These are phyloP conservation scores for Botryotinia calthae DNA, from an alignment of 2,329 filamentous ascomycete genomes.

Conservation along the genomic window DNA sequence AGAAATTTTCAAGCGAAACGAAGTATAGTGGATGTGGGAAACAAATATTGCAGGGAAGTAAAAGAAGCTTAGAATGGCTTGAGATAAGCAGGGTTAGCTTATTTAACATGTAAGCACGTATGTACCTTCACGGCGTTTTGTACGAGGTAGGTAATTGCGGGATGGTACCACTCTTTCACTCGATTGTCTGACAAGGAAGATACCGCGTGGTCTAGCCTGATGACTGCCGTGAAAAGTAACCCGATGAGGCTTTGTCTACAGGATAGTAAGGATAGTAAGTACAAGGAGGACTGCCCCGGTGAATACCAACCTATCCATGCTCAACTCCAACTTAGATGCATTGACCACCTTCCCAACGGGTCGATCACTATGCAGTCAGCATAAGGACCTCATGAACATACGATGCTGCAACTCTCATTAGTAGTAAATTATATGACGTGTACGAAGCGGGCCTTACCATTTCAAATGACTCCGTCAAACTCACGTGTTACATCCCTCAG, in stretches of 20 bases:
- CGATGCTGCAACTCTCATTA: slow-evolving; percentile 18
- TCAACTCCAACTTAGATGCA: slow-evolving; percentile 24
- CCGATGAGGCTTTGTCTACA: slow-evolving; percentile 26
- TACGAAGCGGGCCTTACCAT: not conserved
- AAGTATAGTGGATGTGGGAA: not conserved
- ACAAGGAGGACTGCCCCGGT: slow-evolving; percentile 23
- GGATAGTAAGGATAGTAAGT: slow-evolving; percentile 26
- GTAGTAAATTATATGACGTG: slow-evolving; percentile 19
- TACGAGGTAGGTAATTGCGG: slow-evolving; percentile 17
- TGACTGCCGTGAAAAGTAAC: slow-evolving; percentile 25
- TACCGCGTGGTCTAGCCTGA: slow-evolving; percentile 25
- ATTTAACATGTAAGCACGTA: slow-evolving; percentile 10
- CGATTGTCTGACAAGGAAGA: slow-evolving; percentile 12
- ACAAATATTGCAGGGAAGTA: slow-evolving; percentile 12
- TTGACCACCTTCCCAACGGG: slow-evolving; percentile 20
- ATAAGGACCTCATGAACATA: slow-evolving; percentile 22
- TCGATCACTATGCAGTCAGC: slow-evolving; percentile 21
- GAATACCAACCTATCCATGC: slow-evolving; percentile 29
- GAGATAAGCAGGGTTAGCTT: slow-evolving; percentile 17
- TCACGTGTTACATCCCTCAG: slow-evolving; percentile 9
- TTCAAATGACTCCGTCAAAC: slow-evolving; percentile 5
- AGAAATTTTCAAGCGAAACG: slow-evolving; percentile 11
- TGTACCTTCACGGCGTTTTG: slow-evolving; percentile 8
- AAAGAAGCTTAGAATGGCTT: slow-evolving; percentile 23
- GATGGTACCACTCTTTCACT: slow-evolving; percentile 6